Evolutionary conservation across 108 stramenopile species (phyloP).

Genomic region (Skeletonema marinoi): DNA sequence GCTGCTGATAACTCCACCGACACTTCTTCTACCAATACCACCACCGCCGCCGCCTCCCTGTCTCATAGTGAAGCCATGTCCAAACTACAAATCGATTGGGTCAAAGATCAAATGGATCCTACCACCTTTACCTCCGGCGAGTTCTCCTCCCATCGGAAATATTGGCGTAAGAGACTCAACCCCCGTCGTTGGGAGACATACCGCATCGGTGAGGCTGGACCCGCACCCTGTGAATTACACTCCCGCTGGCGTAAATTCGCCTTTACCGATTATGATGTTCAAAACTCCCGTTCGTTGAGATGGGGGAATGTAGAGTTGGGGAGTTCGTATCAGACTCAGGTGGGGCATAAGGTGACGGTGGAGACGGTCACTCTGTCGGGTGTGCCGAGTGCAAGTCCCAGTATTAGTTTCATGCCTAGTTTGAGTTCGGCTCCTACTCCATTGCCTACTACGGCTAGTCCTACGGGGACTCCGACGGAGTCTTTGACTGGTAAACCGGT

Average conservation of each 20-base stretch:
- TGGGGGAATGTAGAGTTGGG: neutral
- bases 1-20: too few species aligned
- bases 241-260: slow-evolving; percentile 44
- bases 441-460: neutral
- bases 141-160: too few species aligned
- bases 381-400: neutral
- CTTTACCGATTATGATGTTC: slow-evolving; percentile 20
- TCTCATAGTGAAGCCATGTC: too few species aligned
- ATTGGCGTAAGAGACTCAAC: too few species aligned
- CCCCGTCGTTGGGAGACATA: too few species aligned
- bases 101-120: too few species aligned
- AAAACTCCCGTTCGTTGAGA: neutral
- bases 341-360: slow-evolving; percentile 24
- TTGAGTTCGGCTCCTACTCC: neutral
- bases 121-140: too few species aligned
- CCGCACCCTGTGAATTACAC: too few species aligned
- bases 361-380: slow-evolving; percentile 20
- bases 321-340: slow-evolving; percentile 2
- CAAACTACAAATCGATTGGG: too few species aligned
- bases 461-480: neutral
- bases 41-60: too few species aligned
- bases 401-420: neutral
- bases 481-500: neutral
- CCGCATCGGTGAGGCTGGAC: too few species aligned
- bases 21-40: too few species aligned